Base-by-base conservation (phyloP, 306 rosid species). In the Fagus crenata region DNA sequence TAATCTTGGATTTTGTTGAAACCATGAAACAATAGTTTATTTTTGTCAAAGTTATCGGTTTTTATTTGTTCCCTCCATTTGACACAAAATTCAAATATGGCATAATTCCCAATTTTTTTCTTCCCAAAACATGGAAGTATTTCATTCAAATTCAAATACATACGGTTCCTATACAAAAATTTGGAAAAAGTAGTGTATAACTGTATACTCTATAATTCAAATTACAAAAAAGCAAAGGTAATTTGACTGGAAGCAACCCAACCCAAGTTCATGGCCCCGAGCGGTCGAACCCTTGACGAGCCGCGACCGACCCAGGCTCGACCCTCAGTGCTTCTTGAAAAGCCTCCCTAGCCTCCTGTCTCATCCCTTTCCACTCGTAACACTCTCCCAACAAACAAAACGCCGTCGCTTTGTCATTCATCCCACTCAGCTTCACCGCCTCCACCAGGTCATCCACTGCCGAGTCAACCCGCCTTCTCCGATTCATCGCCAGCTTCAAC, bases 341-440 rank as follows among this genome's bases (percentile, higher is more conserved):
- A 3, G 83, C 84, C 54, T 87, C 84, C 69, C n/a, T 42, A 6
- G 96, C 89, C 78, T 81, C 86, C 0, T 55, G 77, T 18, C 3
- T 80, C 87, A 85, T 76, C 2, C 84, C 85, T 22, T 87, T 92
- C 90, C 89, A 71, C 82, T 90, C 93, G 69, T 86, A 89, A 80
- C 96, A 90, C 53, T 89, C 82, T 4, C 92, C 96, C 80, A 90
- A 46, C 81, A 86, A 75, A 72, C 90, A 84, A 55, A 87, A 67
- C 69, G 81, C 86, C 59, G 39, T 88, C 75, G 73, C 67, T 15
- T 81, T 59, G 2, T 46, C 51, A 46, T 1, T 64, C 14, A 58
- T 67, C 9, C 35, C 73, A 15, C 89, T 54, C 84, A 84, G 33
- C 6, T 53, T 18, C 69, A 77, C 79, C 37, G 90, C 90, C 61